A percentile compares a stretch with the other conserved stretches of the same genome.
Evolutionary conservation across 129 eudicot species (phyloP).

Genomic region (Pseudognaphalium luteoalbum): DNA sequence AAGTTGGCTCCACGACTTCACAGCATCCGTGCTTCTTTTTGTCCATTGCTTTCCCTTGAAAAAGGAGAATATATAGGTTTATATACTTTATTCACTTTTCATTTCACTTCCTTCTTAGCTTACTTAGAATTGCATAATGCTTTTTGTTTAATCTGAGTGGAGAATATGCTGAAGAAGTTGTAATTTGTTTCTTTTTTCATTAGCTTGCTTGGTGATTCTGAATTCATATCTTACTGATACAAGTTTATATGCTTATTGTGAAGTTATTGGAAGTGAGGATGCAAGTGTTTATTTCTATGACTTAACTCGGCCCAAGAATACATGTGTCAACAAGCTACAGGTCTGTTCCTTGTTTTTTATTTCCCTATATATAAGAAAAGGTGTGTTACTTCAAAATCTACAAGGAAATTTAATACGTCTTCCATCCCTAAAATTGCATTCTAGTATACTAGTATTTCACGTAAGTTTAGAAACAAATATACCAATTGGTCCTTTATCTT

Average conservation of each 20-base stretch:
- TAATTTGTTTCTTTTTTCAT: not conserved
- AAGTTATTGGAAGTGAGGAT: constrained; percentile 98
- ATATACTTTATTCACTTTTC: constrained; percentile 16
- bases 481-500: not conserved
- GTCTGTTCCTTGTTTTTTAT: constrained; percentile 36
- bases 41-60: constrained; percentile 98
- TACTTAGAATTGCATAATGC: not conserved
- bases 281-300: constrained; percentile 92
- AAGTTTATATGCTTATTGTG: constrained; percentile 20
- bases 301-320: constrained; percentile 80
- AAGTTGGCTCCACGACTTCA: constrained; percentile 81
- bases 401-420: not conserved
- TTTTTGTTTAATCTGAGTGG: not conserved
- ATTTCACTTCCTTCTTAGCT: not conserved
- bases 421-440: not conserved
- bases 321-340: constrained; percentile 96
- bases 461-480: not conserved
- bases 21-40: constrained; percentile 97
- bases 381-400: not conserved
- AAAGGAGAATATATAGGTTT: constrained; percentile 97
- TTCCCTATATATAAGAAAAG: constrained; percentile 1
- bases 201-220: constrained; percentile 4
- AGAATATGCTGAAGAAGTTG: not conserved
- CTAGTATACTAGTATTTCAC: not conserved
- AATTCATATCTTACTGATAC: constrained; percentile 23